A percentile compares a stretch with the other conserved stretches of the same genome.
Evolutionary conservation across 73 alveolate genomes (phyloP).

Genomic region (Paramecium octaurelia): DNA sequence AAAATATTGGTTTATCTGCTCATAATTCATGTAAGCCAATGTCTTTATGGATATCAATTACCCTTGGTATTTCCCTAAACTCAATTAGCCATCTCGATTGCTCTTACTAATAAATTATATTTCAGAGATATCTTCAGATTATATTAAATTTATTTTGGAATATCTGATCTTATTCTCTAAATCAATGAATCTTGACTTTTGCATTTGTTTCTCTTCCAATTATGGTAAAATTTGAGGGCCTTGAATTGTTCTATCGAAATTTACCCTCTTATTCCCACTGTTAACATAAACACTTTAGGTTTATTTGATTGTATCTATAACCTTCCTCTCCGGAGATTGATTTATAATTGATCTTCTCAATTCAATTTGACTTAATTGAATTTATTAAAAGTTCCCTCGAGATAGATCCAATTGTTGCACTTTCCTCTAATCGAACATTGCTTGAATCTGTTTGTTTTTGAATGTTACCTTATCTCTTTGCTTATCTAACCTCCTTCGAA

Average conservation of each 20-base stretch:
- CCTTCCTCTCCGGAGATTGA: neutral
- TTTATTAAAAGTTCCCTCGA: neutral
- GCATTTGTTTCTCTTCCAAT: neutral
- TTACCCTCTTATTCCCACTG: neutral
- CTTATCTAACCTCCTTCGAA: neutral
- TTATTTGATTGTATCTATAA: neutral
- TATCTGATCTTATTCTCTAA: neutral
- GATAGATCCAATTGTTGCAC: neutral
- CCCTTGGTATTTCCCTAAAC: neutral
- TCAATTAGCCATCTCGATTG: slow-evolving; percentile 29
- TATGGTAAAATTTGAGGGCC: neutral
- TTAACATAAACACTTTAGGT: neutral
- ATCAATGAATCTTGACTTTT: neutral
- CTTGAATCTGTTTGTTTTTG: neutral
- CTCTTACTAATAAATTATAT: neutral
- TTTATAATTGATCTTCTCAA: neutral
- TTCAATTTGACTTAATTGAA: neutral
- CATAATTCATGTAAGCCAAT: neutral
- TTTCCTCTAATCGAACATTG: neutral
- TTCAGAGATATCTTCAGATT: neutral
- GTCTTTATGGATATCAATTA: neutral
- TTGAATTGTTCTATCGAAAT: neutral
- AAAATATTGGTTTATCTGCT: neutral
- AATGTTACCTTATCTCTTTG: neutral
- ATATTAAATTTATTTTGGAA: neutral